Percentiles rank a stretch among this genome's conserved stretches.
These are phyloP conservation scores for Pinus taeda DNA, from an alignment of 75 land plant species.

Conservation along the genomic window DNA sequence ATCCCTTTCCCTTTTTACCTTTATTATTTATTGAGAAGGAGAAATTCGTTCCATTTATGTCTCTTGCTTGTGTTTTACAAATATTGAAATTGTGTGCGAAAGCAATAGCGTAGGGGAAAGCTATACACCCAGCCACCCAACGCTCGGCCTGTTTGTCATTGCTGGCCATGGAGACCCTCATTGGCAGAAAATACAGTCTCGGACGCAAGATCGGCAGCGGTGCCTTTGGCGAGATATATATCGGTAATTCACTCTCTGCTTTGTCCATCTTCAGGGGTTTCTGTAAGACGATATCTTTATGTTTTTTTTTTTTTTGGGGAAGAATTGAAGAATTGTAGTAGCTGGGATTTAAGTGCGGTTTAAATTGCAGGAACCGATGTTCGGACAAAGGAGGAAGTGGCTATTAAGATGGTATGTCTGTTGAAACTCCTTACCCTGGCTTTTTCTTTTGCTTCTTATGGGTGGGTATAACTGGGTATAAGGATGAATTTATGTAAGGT, in stretches of 20 bases:
- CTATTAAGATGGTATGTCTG: constrained; percentile 76
- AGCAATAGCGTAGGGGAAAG: no score
- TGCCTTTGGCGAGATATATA: constrained; percentile 63
- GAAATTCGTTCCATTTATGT: no score
- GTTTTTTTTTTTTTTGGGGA: neutral
- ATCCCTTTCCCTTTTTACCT: no score
- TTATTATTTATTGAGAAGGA: no score
- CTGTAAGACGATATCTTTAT: neutral
- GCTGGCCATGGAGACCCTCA: constrained; percentile 36
- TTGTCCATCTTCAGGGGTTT: no score
- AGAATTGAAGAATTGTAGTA: neutral
- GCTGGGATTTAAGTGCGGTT: neutral
- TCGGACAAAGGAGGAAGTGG: constrained; percentile 85
- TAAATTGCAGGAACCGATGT: constrained; percentile 71
- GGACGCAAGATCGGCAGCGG: constrained; percentile 74
- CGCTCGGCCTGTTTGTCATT: no score
- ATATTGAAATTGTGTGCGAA: no score
- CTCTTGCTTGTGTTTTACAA: no score
- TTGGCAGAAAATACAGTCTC: constrained; percentile 51
- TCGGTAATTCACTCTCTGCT: constrained; percentile 23
- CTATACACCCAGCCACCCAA: no score
- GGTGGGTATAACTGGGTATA: no score
- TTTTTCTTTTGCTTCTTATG: neutral
- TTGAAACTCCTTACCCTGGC: neutral
- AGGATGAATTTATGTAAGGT: no score